Evolutionary conservation across 83 land plant genomes (phyloP), one percentile per base, ranked within the genome.

Genomic region (Isoetes engelmannii): DNA sequence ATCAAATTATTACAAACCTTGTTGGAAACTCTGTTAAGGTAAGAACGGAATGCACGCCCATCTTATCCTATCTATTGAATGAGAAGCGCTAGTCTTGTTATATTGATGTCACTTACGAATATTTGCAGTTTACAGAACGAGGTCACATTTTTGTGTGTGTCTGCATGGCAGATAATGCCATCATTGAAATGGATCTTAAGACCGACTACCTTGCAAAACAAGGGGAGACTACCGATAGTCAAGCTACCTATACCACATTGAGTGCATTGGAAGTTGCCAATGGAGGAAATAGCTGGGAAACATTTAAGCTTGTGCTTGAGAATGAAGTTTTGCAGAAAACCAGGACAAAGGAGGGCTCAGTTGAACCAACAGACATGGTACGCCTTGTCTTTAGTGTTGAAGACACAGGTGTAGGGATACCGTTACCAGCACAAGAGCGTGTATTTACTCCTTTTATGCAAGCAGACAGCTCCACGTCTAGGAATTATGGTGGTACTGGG

Each of bases 351-450:
- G 37, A 28, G 37, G 59, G 20, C 7, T 7, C 28, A 59, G 63
- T 57, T 48, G 76, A 78, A 6, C 10, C 44, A 56, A 57, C 75
- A 57, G 82, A 77, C 49, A 44, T 65, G 15, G 85, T 87, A 5
- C 75, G 68, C 18, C 66, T 89, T 73, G 72, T 85, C 68, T 79
- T 90, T 42, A 75, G 70, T 63, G 88, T 92, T 51, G 97, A 92
- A 69, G 97, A 92, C 82, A 92, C 93, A 3, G 97, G 97, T 12
- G 84, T 88, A 66, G 97, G 96, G 41, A 92, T 92, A 48, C 97
- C 93, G 6, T 60, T 77, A 17, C 72, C 68, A 47, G 90, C 89
- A 4, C 93, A 86, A 50, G 81, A 83, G 10, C 81, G 90, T 4
- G 78, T 92, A 43, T 92, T 92, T 68, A 86, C 75, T 42, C 97